Percentiles rank a stretch among this genome's conserved stretches.
phyloP scores from a whole-genome alignment of 2,329 filamentous ascomycete species.

The Blastomyces emzantsi region DNA sequence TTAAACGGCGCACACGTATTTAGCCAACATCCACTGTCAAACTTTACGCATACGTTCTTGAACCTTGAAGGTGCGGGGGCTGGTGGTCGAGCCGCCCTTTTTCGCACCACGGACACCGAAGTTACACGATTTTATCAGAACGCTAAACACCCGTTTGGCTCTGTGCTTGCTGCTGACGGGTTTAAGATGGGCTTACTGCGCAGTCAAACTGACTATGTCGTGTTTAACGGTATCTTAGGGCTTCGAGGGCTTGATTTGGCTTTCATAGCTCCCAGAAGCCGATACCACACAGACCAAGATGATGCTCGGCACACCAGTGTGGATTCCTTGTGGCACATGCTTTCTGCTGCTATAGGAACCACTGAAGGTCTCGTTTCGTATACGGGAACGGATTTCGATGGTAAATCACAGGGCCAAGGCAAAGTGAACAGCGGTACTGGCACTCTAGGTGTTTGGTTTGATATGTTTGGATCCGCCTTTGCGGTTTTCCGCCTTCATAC shows the following conservation, averaged over 20 bases:
- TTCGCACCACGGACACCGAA: constrained; percentile 79
- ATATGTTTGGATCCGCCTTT: constrained; percentile 72
- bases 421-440: constrained; percentile 59
- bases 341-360: constrained; percentile 71
- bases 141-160: constrained; percentile 68
- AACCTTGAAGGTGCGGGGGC: constrained; percentile 94
- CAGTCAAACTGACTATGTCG: constrained; percentile 81
- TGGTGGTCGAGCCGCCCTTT: constrained; percentile 77
- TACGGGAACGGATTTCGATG: constrained; percentile 57
- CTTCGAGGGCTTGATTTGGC: constrained; percentile 85
- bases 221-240: constrained; percentile 69
- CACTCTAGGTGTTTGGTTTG: constrained; percentile 80
- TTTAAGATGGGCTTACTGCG: constrained; percentile 70
- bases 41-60: constrained; percentile 76
- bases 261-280: constrained; percentile 74
- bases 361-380: constrained; percentile 62
- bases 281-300: constrained; percentile 89
- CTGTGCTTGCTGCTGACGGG: constrained; percentile 71
- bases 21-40: constrained; percentile 69
- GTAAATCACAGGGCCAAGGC: constrained; percentile 47
- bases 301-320: constrained; percentile 63
- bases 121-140: constrained; percentile 69
- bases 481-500: constrained; percentile 71
- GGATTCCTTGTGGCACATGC: constrained; percentile 82
- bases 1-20: constrained; percentile 81